phyloP scores from a whole-genome alignment of 495 filamentous ascomycete species.

The Friedmanniomyces simplex region DNA sequence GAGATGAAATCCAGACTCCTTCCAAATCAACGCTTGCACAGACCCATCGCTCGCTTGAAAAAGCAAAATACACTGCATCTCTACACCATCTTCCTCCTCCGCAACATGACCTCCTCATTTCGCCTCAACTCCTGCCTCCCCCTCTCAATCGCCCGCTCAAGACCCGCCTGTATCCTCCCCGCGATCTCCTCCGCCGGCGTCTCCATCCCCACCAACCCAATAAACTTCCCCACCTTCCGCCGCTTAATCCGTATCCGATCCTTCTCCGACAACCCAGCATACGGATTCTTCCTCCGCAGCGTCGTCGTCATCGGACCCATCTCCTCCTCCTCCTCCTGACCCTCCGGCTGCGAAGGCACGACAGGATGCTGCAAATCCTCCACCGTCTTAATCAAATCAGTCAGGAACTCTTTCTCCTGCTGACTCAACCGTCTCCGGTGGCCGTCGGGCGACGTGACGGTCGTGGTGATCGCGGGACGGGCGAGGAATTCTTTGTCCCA shows the following conservation, averaged over 20 bases:
- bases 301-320: not conserved
- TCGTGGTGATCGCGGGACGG: not conserved
- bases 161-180: slow-evolving; percentile 23
- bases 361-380: slow-evolving; percentile 8
- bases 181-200: slow-evolving; percentile 32
- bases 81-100: slow-evolving; percentile 20
- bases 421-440: slow-evolving; percentile 5
- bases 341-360: slow-evolving; percentile 7
- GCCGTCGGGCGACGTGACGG: not conserved
- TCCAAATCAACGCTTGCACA: not conserved
- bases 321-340: not conserved
- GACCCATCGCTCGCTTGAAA: not conserved
- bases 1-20: not conserved
- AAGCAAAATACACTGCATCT: not conserved
- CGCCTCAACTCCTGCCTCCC: slow-evolving; percentile 20
- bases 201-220: slow-evolving; percentile 33
- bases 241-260: slow-evolving; percentile 29
- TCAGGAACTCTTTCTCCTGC: slow-evolving; percentile 8
- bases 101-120: slow-evolving; percentile 20
- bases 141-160: slow-evolving; percentile 16
- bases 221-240: slow-evolving; percentile 34
- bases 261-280: slow-evolving; percentile 17
- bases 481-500: slow-evolving; percentile 30
- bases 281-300: slow-evolving; percentile 2
- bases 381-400: slow-evolving; percentile 16